phyloP scores from a whole-genome alignment of 176 grass and related monocot species.

The Juncus effusus region DNA sequence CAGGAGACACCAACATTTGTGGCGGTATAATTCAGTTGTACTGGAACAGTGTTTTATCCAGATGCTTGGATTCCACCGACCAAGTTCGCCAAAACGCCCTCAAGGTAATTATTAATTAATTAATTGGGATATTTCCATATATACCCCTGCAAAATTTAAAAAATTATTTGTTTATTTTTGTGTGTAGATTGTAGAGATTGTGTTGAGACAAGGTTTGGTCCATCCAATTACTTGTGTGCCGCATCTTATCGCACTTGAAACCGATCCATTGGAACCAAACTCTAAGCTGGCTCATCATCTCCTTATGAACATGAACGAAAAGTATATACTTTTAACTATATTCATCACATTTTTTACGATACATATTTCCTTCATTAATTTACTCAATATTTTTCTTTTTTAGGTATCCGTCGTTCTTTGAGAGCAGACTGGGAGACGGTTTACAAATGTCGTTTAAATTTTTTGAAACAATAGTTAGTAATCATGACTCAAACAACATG shows the following conservation, averaged over 20 bases:
- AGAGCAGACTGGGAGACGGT: slow-evolving; percentile 90
- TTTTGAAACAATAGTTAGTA: slow-evolving; percentile 67
- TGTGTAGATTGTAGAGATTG: slow-evolving; percentile 93
- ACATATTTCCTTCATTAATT: too few relatives aligned
- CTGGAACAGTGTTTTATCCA: slow-evolving; percentile 90
- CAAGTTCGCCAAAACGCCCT: slow-evolving; percentile 83
- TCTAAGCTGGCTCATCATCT: slow-evolving; percentile 93
- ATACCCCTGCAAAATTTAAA: neutral
- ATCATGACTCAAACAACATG: slow-evolving; percentile 41
- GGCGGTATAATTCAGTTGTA: slow-evolving; percentile 98
- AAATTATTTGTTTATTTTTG: slow-evolving; percentile 17
- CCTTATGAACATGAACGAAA: slow-evolving; percentile 98
- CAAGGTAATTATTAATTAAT: slow-evolving; percentile 46
- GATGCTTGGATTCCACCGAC: slow-evolving; percentile 68
- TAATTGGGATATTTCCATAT: neutral
- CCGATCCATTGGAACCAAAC: slow-evolving; percentile 74
- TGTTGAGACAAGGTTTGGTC: slow-evolving; percentile 90
- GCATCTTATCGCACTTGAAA: slow-evolving; percentile 94
- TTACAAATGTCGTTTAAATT: slow-evolving; percentile 89
- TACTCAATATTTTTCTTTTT: slow-evolving; percentile 21
- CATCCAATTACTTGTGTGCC: slow-evolving; percentile 97
- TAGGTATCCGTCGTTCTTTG: slow-evolving; percentile 96
- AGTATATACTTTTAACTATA: slow-evolving; percentile 40
- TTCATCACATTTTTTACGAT: too few relatives aligned
- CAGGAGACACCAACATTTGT: slow-evolving; percentile 97